These are phyloP conservation scores for Abrus pulchellus DNA, from an alignment of 306 rosid genomes.

Conservation along the genomic window DNA sequence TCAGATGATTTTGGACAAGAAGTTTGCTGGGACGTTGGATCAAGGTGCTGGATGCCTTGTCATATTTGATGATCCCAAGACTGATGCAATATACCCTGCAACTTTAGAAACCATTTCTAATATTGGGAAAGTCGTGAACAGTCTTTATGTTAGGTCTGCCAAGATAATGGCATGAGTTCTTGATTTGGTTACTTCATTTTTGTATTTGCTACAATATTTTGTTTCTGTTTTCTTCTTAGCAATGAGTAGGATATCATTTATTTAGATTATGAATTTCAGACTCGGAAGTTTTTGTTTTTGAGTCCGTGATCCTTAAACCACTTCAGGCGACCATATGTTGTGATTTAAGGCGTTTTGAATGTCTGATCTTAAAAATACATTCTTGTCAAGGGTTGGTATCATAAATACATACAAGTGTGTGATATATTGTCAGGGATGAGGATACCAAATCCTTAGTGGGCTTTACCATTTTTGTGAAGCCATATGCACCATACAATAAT, in stretches of 20 bases:
- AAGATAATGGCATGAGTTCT: slow-evolving; percentile 81
- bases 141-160: slow-evolving; percentile 91
- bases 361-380: background rate
- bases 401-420: background rate
- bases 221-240: slow-evolving; percentile 1
- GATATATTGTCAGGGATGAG: too few species aligned
- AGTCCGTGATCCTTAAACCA: slow-evolving; percentile 17
- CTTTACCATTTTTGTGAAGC: too few species aligned
- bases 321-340: background rate
- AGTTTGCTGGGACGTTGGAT: slow-evolving; percentile 82
- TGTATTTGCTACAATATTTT: slow-evolving; percentile 14
- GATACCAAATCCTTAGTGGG: too few species aligned
- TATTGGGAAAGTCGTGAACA: slow-evolving; percentile 88
- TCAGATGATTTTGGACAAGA: slow-evolving; percentile 69
- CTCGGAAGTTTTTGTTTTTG: background rate
- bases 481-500: too few species aligned
- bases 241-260: background rate
- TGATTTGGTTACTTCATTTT: background rate
- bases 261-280: slow-evolving; percentile 33
- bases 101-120: slow-evolving; percentile 85
- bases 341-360: background rate
- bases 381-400: background rate
- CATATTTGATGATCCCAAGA: slow-evolving; percentile 64
- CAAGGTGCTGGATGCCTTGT: slow-evolving; percentile 86
- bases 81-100: slow-evolving; percentile 61